Base-by-base conservation (phyloP, 2,329 filamentous ascomycete species). In the Stagonosporopsis vannaccii region DNA sequence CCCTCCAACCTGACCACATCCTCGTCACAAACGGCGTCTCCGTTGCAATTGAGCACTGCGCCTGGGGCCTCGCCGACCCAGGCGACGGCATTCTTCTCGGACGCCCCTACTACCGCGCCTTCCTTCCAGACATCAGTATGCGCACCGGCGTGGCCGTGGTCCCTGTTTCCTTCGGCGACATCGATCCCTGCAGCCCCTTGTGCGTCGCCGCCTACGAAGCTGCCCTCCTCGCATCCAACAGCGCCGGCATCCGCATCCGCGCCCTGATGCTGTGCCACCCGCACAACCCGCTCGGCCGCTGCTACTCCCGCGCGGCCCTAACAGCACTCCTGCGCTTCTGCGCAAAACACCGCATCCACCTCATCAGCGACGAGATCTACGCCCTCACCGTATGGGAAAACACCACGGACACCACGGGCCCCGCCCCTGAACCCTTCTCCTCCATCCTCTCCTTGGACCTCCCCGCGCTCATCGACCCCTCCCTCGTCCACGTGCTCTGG, bases 291-390 rank as follows among this genome's bases (percentile, higher is more conserved):
- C 37, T 54, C 4, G 82, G 82, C 5, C 47, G 53, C n/a, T 68
- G 63, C 57, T 68, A 84, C 80, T 57, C 74, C n/a, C 20, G 69
- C 63, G 53, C 59, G 0, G 72, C 74, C 3, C 59, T 84, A 7
- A 59, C 78, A 0, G 71, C 68, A 3, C 68, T 83, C 22, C 80
- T 85, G 77, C 62, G 67, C 2, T 59, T 86, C 23, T 86, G 84
- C 60, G 72, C 82, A 46, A 77, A 78, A 51, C 72, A 85, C 60
- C 56, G 74, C 3, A 71, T 86, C 2, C 83, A 87, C 61, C 70
- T 87, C 25, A 78, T 87, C 69, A 81, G 79, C 61, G 84, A 87
- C 62, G 85, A 87, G 65, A 81, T 87, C 26, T 87, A 87, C 63
- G 84, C 83, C 1, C 65, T 84, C 2, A 85, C 84, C 0, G 72